Conservation (phyloP, 441 rosid species). For the Pelargonium fulgidum region DNA sequence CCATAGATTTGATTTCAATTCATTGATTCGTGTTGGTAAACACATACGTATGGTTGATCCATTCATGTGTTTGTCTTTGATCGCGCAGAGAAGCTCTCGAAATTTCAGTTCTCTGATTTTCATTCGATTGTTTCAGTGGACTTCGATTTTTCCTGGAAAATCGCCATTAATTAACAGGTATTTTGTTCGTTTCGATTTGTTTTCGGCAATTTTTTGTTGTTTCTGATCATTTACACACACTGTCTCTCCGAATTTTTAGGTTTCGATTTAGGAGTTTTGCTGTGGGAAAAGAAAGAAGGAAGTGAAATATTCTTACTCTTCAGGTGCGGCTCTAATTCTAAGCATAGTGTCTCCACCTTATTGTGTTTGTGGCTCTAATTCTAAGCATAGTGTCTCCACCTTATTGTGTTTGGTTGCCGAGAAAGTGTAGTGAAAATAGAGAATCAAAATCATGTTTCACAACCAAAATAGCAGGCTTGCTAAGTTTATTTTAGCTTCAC, state of each 20-base stretch:
- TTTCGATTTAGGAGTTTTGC: not conserved
- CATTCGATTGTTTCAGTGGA: not conserved
- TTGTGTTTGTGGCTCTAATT: not conserved
- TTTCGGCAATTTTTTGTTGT: not conserved
- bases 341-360: not conserved
- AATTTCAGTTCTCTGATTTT: not conserved
- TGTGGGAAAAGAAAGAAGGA: not conserved
- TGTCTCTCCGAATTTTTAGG: not conserved
- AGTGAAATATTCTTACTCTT: not conserved
- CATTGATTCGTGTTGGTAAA: not conserved
- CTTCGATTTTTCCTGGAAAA: not conserved
- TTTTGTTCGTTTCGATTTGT: not conserved
- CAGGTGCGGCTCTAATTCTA: not conserved
- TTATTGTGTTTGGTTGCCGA: not conserved
- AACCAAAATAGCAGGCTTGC: not conserved
- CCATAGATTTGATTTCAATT: not conserved
- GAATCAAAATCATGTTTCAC: not conserved
- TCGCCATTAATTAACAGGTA: not conserved
- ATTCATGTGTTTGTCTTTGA: not conserved
- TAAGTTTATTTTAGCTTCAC: not conserved
- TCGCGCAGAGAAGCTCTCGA: constrained; percentile 3
- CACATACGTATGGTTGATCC: not conserved
- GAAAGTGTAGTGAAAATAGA: constrained; percentile 1
- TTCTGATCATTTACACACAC: not conserved
- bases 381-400: not conserved